Evolutionary conservation across 352 stramenopile genomes (phyloP), one percentile per base, ranked within the genome.

Genomic region (Pythium folliculosum): DNA sequence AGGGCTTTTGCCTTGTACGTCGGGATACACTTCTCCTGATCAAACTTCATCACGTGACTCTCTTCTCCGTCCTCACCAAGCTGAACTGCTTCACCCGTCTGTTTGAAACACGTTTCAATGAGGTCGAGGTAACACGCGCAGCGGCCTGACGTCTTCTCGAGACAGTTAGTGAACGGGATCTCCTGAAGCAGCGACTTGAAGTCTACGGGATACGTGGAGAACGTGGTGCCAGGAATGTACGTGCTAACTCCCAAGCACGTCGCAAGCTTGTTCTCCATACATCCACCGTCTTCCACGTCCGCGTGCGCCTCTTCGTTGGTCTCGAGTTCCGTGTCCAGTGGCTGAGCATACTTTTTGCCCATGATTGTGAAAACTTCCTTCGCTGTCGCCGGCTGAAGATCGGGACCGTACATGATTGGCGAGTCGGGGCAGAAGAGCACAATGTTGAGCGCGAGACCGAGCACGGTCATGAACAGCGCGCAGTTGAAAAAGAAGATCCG

Each of bases 401-500:
- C 83, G 38, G 69, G 60, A 12, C 81, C 80, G 52, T 95, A 94
- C 67, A 95, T 73, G 37, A 94, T 90, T 9, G 85, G 74, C 8
- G 85, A 80, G 53, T 94, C 85, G 6, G 87, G 87, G 57, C 87
- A 95, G 51, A 82, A 89, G 61, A 94, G 75, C 30, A 91, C 80
- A 53, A 95, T 59, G 58, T 95, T 94, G 48, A 95, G 50, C 32
- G 85, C 68, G 62, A 94, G 82, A 6, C 84, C 87, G 7, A 89
- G 67, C 3, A 80, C 67, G 1, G 84, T 82, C 38, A 91, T 51
- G 54, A 95, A 92, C 30, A 95, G 66, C n/a, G 83, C 77, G 38
- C 75, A 89, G 68, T 94, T 93, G 66, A 88, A 93, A 50, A 88
- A 78, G 59, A 95, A 94, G 63, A 95, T 92, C 49, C 84, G 87